Percentiles rank a stretch among this genome's conserved stretches.
Evolutionary conservation across 2,329 filamentous ascomycete genomes (phyloP).

Genomic region (Chaetomiaceae sp.): DNA sequence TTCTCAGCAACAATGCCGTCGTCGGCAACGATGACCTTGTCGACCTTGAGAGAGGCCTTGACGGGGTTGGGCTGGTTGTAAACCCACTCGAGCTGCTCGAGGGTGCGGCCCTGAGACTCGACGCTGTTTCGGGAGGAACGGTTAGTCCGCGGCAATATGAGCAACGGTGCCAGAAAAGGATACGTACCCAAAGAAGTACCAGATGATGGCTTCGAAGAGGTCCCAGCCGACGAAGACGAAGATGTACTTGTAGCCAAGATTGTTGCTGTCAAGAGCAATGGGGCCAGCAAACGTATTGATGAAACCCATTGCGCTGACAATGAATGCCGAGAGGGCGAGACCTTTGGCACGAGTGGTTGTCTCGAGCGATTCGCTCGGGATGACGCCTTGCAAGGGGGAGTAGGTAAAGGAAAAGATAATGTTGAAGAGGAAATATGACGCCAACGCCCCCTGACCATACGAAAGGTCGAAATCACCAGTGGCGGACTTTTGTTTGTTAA

Average conservation of each 20-base stretch:
- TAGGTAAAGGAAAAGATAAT: conserved; percentile 45
- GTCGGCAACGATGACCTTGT: conserved; percentile 40
- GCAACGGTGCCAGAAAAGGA: background rate
- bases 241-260: conserved; percentile 39
- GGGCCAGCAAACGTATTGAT: conserved; percentile 44
- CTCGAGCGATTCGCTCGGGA: conserved; percentile 42
- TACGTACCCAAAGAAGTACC: conserved; percentile 42
- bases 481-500: conserved; percentile 25
- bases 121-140: conserved; percentile 30
- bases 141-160: background rate
- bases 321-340: conserved; percentile 38
- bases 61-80: conserved; percentile 45
- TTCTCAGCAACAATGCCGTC: conserved; percentile 43
- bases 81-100: conserved; percentile 45
- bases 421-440: conserved; percentile 45
- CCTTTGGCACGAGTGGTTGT: conserved; percentile 44
- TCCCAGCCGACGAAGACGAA: conserved; percentile 47
- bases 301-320: conserved; percentile 41
- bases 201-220: conserved; percentile 35
- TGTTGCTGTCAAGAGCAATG: conserved; percentile 39
- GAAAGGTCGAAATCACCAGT: conserved; percentile 28
- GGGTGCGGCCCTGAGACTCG: conserved; percentile 43
- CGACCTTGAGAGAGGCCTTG: conserved; percentile 42
- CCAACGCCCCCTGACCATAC: conserved; percentile 39
- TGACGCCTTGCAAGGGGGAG: conserved; percentile 43